Percentiles rank a stretch among this genome's conserved stretches.
phyloP scores from a whole-genome alignment of 176 grass and related monocot species.

The Canna indica region DNA sequence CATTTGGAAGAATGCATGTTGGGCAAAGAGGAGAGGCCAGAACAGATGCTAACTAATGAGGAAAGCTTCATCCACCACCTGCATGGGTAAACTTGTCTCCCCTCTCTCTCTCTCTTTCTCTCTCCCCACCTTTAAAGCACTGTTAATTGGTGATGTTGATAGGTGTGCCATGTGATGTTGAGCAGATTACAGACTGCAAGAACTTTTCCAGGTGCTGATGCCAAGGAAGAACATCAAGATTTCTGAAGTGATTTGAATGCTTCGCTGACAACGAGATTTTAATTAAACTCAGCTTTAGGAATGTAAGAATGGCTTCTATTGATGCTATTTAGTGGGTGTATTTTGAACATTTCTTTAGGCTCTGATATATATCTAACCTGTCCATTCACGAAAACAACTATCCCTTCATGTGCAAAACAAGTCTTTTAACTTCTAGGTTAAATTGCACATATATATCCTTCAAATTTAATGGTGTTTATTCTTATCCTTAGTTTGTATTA shows the following conservation, averaged over 20 bases:
- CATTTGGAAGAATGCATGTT: slow-evolving; percentile 39
- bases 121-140: too few relatives aligned
- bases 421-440: too few relatives aligned
- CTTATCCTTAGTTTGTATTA: too few relatives aligned
- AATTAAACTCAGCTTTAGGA: not conserved
- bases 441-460: too few relatives aligned
- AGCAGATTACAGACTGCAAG: not conserved
- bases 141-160: not conserved
- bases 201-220: slow-evolving; percentile 1
- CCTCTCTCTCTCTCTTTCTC: not conserved
- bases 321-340: too few relatives aligned
- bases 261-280: not conserved
- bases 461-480: too few relatives aligned
- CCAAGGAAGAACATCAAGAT: not conserved
- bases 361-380: too few relatives aligned
- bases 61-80: slow-evolving; percentile 35
- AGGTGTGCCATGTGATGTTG: not conserved
- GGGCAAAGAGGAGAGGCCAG: slow-evolving; percentile 27
- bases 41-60: slow-evolving; percentile 32
- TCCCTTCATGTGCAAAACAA: too few relatives aligned
- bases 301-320: too few relatives aligned
- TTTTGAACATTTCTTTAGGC: too few relatives aligned
- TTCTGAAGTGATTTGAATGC: not conserved
- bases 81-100: slow-evolving; percentile 22
- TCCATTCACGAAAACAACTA: too few relatives aligned